A percentile compares a stretch with the other conserved stretches of the same genome.
These are phyloP conservation scores for Fallopia convolvulus DNA, from an alignment of 148 eudicot species.

Conservation along the genomic window DNA sequence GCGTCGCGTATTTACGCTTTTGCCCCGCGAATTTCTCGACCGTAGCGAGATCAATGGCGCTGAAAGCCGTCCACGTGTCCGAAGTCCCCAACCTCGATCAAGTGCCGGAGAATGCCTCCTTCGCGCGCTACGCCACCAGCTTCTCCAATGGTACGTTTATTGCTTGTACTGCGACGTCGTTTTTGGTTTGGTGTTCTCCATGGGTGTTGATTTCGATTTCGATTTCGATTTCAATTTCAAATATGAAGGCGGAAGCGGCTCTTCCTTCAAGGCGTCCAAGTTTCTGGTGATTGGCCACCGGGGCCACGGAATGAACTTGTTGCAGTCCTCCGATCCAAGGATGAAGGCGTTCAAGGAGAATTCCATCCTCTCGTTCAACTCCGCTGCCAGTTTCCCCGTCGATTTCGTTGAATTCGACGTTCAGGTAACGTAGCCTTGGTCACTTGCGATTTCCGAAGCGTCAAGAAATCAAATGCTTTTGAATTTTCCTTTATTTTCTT, in stretches of 20 bases:
- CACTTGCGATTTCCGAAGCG: neutral
- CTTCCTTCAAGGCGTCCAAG: conserved; percentile 28
- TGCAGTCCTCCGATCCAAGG: conserved; percentile 55
- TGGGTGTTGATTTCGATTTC: conserved; percentile 10
- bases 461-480: neutral
- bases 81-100: conserved; percentile 45
- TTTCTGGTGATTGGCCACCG: conserved; percentile 75
- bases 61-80: conserved; percentile 46
- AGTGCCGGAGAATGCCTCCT: conserved; percentile 33
- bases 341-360: conserved; percentile 68
- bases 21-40: neutral
- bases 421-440: conserved; percentile 30
- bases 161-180: neutral
- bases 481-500: neutral
- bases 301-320: conserved; percentile 64
- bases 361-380: conserved; percentile 54
- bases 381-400: conserved; percentile 45
- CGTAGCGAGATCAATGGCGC: conserved; percentile 22
- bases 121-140: conserved; percentile 34
- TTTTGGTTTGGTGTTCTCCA: neutral
- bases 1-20: conserved; percentile 3
- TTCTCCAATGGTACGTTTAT: conserved; percentile 28
- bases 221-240: conserved; percentile 14
- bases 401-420: conserved; percentile 74
- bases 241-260: conserved; percentile 18